Conservation (phyloP, 2,329 filamentous ascomycete species). For the Fusarium kyushuense region DNA sequence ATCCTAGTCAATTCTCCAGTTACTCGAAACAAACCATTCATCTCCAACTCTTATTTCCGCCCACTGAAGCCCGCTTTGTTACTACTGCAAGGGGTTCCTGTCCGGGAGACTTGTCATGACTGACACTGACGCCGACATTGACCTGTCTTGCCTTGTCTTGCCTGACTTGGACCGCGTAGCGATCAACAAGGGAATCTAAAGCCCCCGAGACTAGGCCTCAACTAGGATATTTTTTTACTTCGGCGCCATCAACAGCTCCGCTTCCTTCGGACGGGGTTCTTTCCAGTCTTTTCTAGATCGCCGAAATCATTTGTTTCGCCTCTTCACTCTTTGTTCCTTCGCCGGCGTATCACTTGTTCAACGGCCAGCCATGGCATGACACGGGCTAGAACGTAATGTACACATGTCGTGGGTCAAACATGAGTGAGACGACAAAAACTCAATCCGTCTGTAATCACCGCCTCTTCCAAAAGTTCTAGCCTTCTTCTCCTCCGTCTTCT, state of each 20-base stretch:
- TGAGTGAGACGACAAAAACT: conserved; percentile 12
- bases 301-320: conserved; percentile 34
- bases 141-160: neutral
- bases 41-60: conserved; percentile 34
- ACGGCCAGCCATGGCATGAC: conserved; percentile 9
- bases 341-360: neutral
- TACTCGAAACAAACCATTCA: conserved; percentile 32
- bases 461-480: conserved; percentile 17
- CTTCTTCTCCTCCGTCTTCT: conserved; percentile 15
- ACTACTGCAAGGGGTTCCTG: conserved; percentile 16
- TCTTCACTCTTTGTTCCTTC: conserved; percentile 14
- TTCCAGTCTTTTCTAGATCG: conserved; percentile 41
- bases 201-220: conserved; percentile 11
- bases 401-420: conserved; percentile 27
- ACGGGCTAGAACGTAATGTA: conserved; percentile 17
- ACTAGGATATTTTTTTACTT: conserved; percentile 26
- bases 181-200: neutral
- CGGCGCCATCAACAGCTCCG: conserved; percentile 30
- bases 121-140: neutral
- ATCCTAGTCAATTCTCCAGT: neutral
- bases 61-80: conserved; percentile 12
- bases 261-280: conserved; percentile 40
- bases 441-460: conserved; percentile 6
- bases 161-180: neutral
- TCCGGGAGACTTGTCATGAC: neutral